A percentile compares a stretch with the other conserved stretches of the same genome.
Evolutionary conservation across 805 yeast species (phyloP).

Genomic region (Yarrowia deformans): DNA sequence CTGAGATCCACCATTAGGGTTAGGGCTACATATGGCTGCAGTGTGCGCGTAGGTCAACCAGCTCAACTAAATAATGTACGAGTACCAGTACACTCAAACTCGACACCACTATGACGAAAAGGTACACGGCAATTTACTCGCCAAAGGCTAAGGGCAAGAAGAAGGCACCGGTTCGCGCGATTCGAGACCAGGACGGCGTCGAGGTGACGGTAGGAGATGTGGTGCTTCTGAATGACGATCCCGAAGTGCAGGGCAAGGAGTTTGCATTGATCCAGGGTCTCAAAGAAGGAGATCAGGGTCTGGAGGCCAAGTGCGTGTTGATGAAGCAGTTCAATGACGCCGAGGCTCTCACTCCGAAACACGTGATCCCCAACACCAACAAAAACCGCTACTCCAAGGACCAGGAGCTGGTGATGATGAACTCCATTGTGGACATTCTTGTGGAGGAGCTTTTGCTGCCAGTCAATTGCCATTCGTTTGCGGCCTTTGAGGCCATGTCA

Average conservation of each 20-base stretch:
- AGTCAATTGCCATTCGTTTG: not conserved
- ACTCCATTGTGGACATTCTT: conserved; percentile 1
- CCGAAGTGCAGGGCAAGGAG: conserved; percentile 9
- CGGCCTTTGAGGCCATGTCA: not conserved
- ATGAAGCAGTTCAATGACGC: conserved; percentile 26
- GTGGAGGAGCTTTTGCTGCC: not conserved
- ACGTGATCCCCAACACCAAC: conserved; percentile 23
- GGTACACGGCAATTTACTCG: conserved; percentile 9
- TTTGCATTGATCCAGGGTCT: conserved; percentile 20
- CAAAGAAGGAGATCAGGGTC: conserved; percentile 1
- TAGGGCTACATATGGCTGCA: too few species aligned
- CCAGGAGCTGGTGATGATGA: conserved; percentile 16
- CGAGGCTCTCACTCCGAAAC: conserved; percentile 7
- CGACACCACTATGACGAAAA: not conserved
- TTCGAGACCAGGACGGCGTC: not conserved
- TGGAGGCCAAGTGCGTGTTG: conserved; percentile 6
- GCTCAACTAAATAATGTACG: too few species aligned
- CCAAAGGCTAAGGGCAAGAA: not conserved
- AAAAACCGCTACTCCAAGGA: conserved; percentile 30
- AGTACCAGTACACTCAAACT: not conserved
- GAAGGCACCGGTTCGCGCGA: not conserved
- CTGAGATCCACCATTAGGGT: too few species aligned
- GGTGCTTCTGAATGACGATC: conserved; percentile 4
- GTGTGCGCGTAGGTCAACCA: too few species aligned
- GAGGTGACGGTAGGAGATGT: not conserved